A percentile compares a stretch with the other conserved stretches of the same genome.
Evolutionary conservation across 768 basidiomycete genomes (phyloP).

Genomic region (Rhodotorula diobovata): DNA sequence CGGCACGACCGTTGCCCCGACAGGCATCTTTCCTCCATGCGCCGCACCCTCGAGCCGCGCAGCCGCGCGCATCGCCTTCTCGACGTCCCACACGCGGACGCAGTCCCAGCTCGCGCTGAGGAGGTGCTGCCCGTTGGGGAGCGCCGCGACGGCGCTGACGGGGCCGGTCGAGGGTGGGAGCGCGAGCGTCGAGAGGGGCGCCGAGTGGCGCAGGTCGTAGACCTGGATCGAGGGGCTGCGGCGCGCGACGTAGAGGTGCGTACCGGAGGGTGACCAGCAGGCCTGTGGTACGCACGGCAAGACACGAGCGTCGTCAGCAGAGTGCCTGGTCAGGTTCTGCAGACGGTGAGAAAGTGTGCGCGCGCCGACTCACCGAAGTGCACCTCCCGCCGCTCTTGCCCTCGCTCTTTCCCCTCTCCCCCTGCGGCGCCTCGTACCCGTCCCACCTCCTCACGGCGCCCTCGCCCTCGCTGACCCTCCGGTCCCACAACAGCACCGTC

Average conservation of each 20-base stretch:
- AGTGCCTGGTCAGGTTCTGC: too few relatives aligned
- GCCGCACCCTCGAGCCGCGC: constrained; percentile 52
- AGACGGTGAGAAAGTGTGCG: neutral
- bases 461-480: constrained; percentile 52
- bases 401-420: constrained; percentile 1
- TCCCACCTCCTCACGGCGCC: constrained; percentile 17
- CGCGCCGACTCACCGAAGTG: constrained; percentile 64
- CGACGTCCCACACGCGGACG: constrained; percentile 86
- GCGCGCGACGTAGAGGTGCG: constrained; percentile 82
- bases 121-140: constrained; percentile 87
- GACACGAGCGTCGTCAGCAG: neutral
- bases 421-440: neutral
- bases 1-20: constrained; percentile 79
- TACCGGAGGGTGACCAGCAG: constrained; percentile 86
- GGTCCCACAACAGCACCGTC: constrained; percentile 86
- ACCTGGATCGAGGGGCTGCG: constrained; percentile 85
- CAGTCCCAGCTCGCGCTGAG: constrained; percentile 90
- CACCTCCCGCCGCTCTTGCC: constrained; percentile 65
- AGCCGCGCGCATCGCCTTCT: constrained; percentile 54
- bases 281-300: constrained; percentile 60
- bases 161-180: constrained; percentile 66
- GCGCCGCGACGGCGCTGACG: constrained; percentile 82
- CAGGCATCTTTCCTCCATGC: neutral
- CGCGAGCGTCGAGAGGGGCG: constrained; percentile 43
- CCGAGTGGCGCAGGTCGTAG: constrained; percentile 80